phyloP scores from a whole-genome alignment of 2,329 filamentous ascomycete species.

The Chaetomiaceae sp. region DNA sequence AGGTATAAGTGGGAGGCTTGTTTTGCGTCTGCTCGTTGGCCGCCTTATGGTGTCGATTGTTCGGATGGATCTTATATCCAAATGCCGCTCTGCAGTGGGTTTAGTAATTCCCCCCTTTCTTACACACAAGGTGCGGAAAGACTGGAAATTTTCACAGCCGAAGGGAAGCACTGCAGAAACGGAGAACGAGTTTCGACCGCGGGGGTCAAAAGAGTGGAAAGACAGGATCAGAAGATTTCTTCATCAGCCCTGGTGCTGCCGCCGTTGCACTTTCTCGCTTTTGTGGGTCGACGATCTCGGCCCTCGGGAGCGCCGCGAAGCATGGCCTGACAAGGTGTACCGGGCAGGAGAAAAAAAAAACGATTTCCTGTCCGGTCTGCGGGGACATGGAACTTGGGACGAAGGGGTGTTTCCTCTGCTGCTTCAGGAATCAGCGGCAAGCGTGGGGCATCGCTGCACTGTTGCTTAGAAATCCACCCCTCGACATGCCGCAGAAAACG shows the following conservation, averaged over 20 bases:
- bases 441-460: background rate
- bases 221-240: conserved; percentile 1
- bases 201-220: background rate
- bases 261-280: background rate
- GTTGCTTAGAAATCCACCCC: conserved; percentile 16
- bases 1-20: background rate
- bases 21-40: background rate
- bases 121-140: background rate
- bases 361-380: conserved; percentile 8
- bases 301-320: background rate
- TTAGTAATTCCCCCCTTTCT: conserved; percentile 4
- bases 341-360: background rate
- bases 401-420: background rate
- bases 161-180: background rate
- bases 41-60: background rate
- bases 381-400: background rate
- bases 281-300: conserved; percentile 4
- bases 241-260: conserved; percentile 1
- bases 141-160: background rate
- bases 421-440: background rate
- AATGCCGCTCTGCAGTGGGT: conserved; percentile 7
- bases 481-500: conserved; percentile 16
- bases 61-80: background rate
- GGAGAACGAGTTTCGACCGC: conserved; percentile 17
- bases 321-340: background rate